Base-by-base conservation (phyloP, 108 stramenopile species). In the Schizochytrium sp. region DNA sequence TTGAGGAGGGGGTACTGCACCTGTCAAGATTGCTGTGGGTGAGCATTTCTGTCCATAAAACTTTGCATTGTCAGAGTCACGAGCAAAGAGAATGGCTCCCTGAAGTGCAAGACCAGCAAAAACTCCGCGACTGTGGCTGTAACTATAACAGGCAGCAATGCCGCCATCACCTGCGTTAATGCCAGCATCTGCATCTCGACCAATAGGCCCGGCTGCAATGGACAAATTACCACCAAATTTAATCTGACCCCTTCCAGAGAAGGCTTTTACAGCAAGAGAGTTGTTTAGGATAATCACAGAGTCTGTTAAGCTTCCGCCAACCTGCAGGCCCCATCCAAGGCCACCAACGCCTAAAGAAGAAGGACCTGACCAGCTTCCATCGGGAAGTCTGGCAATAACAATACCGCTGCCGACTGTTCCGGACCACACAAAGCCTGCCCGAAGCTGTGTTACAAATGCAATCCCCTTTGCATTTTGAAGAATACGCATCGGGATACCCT, bases 201-300 rank as follows among this genome's bases (percentile, higher is more conserved):
- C 98, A 10, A 99, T 38, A 10, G 98, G 98, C 10, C 98, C 98
- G 19, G 98, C 88, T 0, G 98, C 97, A 47, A 98, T 95, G 17
- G 96, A 96, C 19, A 98, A 91, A 87, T 98, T 97, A 19, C 95
- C 97, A 44, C 98, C 98, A 46, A 99, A 90, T 72, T 98, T 97
- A 46, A 99, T 88, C 10, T 94, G 94, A 46, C 93, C 92, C 58
- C 92, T 91, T 19, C 90, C 90, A 88, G 95, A 95, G 83, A 97
- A 94, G 19, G 96, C 90, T 64, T 94, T 91, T 50, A 98, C 97
- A 4, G 97, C 96, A 4, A 92, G 92, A 64, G 98, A 96, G 4
- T 94, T 97, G 97, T 97, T 97, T n/a, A 98, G 92, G 72, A 99
- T 91, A 90, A 99, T 96, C 40, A 98, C 95, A 61, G 96, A 95